These are phyloP conservation scores for Saccharomyces eubayanus DNA, from an alignment of 805 yeast genomes.

Conservation along the genomic window DNA sequence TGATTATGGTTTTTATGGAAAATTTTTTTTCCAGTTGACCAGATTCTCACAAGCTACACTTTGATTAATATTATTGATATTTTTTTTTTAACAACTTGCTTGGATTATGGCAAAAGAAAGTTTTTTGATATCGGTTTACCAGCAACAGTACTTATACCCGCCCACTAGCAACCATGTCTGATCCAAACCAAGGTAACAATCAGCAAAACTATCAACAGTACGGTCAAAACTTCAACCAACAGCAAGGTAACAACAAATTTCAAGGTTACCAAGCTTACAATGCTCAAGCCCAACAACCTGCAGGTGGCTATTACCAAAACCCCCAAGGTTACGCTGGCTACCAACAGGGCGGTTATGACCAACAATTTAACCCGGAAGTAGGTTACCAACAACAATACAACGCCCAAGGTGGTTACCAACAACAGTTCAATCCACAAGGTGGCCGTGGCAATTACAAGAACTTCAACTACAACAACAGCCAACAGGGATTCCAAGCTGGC, in stretches of 20 bases:
- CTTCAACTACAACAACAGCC: conserved; percentile 10
- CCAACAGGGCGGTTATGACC: conserved; percentile 21
- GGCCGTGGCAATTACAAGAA: conserved; percentile 6
- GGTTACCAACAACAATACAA: conserved; percentile 18
- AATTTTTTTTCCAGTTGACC: not conserved
- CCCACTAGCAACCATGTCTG: conserved; percentile 9
- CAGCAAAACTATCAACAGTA: conserved; percentile 26
- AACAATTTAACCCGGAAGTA: conserved; percentile 27
- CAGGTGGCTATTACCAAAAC: conserved; percentile 3
- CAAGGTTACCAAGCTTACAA: conserved; percentile 2
- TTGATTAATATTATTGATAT: not conserved
- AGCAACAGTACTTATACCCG: not conserved
- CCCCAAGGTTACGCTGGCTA: conserved; percentile 6
- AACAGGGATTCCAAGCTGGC: conserved; percentile 6
- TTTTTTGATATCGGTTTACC: not conserved
- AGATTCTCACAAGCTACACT: not conserved
- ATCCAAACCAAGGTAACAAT: conserved; percentile 24
- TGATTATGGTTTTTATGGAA: not conserved
- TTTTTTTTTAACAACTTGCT: not conserved
- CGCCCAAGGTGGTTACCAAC: conserved; percentile 18
- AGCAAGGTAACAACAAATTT: conserved; percentile 5
- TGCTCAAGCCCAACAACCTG: conserved; percentile 1
- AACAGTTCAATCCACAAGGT: conserved; percentile 22
- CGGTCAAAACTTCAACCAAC: conserved; percentile 19
- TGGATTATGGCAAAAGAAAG: not conserved